These are phyloP conservation scores for Celoporthe dispersa DNA, from an alignment of 2,329 filamentous ascomycete genomes.

Conservation along the genomic window DNA sequence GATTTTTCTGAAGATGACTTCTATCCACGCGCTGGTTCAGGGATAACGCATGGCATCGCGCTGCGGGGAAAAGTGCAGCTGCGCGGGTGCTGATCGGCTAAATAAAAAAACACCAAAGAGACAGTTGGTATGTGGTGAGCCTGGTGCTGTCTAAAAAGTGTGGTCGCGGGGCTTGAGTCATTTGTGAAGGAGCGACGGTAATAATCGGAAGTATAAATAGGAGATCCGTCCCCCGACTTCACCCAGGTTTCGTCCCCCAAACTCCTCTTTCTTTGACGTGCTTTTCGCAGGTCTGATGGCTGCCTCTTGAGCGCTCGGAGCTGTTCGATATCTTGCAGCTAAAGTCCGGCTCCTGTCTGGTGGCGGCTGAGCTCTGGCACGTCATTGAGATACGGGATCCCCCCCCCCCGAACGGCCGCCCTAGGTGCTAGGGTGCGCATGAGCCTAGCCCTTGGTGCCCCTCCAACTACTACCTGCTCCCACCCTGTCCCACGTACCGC, in stretches of 20 bases:
- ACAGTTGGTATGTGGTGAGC: not conserved
- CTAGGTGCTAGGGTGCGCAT: not conserved
- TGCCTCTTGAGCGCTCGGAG: conserved; percentile 29
- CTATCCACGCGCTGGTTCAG: not conserved
- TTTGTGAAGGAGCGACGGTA: conserved; percentile 20
- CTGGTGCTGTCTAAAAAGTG: not conserved
- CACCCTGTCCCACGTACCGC: not conserved
- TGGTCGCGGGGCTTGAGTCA: conserved; percentile 25
- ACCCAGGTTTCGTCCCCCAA: conserved; percentile 11
- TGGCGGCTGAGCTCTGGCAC: not conserved
- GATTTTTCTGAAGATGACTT: not conserved
- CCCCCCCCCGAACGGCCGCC: not conserved
- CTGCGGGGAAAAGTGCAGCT: not conserved
- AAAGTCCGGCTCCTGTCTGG: conserved; percentile 27
- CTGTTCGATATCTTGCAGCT: conserved; percentile 27
- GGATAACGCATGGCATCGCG: too few species aligned
- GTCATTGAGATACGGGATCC: not conserved
- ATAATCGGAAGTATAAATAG: conserved; percentile 43
- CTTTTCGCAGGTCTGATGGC: conserved; percentile 27
- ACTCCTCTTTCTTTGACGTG: conserved; percentile 27
- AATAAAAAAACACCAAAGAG: not conserved
- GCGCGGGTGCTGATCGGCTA: not conserved
- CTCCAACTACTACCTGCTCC: not conserved
- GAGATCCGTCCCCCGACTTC: conserved; percentile 27
- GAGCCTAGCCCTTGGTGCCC: not conserved